Conservation (phyloP, 2,329 filamentous ascomycete species). For the Tolypocladium cylindrosporum region DNA sequence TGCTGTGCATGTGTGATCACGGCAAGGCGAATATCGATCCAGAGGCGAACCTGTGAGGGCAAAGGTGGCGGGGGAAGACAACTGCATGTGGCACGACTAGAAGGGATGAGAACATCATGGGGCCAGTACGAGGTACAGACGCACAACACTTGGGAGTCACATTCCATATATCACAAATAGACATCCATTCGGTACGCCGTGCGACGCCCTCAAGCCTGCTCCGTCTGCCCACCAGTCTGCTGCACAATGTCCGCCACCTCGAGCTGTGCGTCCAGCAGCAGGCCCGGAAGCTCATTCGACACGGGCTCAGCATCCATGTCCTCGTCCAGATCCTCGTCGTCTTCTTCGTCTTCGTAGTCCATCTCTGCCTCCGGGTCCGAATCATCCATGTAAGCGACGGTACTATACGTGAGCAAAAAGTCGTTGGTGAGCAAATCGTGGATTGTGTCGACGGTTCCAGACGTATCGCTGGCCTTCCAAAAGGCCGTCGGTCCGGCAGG, state of each 20-base stretch:
- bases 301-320: slow-evolving; percentile 15
- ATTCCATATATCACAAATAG: neutral
- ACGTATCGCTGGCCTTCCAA: slow-evolving; percentile 59
- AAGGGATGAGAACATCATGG: neutral
- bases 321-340: slow-evolving; percentile 19
- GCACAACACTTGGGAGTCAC: neutral
- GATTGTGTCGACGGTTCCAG: slow-evolving; percentile 12
- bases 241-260: slow-evolving; percentile 9
- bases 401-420: slow-evolving; percentile 18
- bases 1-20: slow-evolving; percentile 53
- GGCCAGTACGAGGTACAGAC: neutral
- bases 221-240: neutral
- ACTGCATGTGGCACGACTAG: neutral
- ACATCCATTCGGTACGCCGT: neutral
- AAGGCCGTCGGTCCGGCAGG: slow-evolving; percentile 67
- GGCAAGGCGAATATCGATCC: slow-evolving; percentile 53
- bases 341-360: slow-evolving; percentile 15
- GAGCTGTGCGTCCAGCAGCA: slow-evolving; percentile 13
- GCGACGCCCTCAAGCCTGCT: neutral
- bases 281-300: slow-evolving; percentile 12
- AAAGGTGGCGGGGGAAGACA: neutral
- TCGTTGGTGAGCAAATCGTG: slow-evolving; percentile 21
- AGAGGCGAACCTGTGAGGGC: slow-evolving; percentile 16
- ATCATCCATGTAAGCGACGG: slow-evolving; percentile 10
- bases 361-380: slow-evolving; percentile 15